Conservation (phyloP, 306 rosid species). For the Inga laurina region DNA sequence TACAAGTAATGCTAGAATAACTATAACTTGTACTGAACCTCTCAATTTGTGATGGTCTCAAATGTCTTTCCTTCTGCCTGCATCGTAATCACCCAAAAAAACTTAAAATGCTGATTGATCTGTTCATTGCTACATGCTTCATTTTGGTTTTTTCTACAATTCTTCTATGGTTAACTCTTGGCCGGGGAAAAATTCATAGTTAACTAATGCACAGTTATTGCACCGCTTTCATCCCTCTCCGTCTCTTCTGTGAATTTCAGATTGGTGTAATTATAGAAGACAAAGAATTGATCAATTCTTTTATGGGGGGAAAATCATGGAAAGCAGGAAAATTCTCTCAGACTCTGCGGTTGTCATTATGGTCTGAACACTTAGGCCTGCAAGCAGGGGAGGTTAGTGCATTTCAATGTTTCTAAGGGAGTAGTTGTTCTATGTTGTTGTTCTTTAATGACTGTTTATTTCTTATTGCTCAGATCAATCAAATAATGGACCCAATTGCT, state of each 20-base stretch:
- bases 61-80: not conserved
- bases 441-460: slow-evolving; percentile 28
- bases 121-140: slow-evolving; percentile 15
- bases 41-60: not conserved
- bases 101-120: not conserved
- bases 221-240: slow-evolving; percentile 19
- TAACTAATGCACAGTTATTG: slow-evolving; percentile 32
- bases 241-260: slow-evolving; percentile 50
- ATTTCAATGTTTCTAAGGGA: slow-evolving; percentile 9
- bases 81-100: not conserved
- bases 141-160: slow-evolving; percentile 6
- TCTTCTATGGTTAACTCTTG: not conserved
- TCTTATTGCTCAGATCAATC: slow-evolving; percentile 54
- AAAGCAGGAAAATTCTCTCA: slow-evolving; percentile 88
- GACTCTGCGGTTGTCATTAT: slow-evolving; percentile 80
- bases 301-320: slow-evolving; percentile 92
- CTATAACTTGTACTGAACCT: not conserved
- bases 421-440: slow-evolving; percentile 30
- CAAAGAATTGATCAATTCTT: slow-evolving; percentile 67
- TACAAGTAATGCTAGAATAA: not conserved
- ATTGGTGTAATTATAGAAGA: slow-evolving; percentile 89
- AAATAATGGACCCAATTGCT: slow-evolving; percentile 73
- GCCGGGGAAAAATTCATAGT: not conserved
- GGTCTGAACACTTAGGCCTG: slow-evolving; percentile 97
- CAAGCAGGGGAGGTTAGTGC: slow-evolving; percentile 70